Base-by-base conservation (phyloP, 2,329 filamentous ascomycete genomes). In the Aschersonia sp. region DNA sequence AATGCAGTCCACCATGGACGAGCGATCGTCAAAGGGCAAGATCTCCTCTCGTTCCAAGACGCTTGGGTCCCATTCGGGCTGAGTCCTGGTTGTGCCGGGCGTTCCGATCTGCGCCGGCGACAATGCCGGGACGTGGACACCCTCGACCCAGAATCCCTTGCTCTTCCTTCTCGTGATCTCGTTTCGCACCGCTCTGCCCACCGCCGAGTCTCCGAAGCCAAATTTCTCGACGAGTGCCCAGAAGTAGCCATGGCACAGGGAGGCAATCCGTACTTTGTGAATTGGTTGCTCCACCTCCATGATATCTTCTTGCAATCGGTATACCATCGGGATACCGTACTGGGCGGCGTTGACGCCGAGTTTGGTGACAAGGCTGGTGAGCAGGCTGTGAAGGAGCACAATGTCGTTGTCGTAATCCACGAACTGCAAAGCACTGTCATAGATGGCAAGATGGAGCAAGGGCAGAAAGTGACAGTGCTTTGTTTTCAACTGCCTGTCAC, bases 161-260 rank as follows among this genome's bases (percentile, higher is more conserved):
- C 73, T 80, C 58, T 81, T 82, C 40, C 91, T 77, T 46, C 85
- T 76, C 9, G 76, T 71, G 50, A 96, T 84, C 61, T 95, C 89
- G 49, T 78, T 80, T 48, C 83, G 76, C 35, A 96, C 80, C 5
- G 80, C 79, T 47, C 75, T 74, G 5, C 87, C 89, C 20, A 85
- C 73, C 0, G 73, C 70, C 0, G 84, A 81, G 5, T 72, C 72
- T 47, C 89, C 83, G 51, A 94, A 82, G 44, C 85, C 77, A 52
- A 95, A 89, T 48, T 78, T 82, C 50, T 89, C 82, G 4, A 77
- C 80, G 51, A 96, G 61, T 1, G 79, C 77, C 83, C 85, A 91
- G 50, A 96, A 80, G 63, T 96, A 96, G 6, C 88, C 89, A 58
- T 94, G 86, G 46, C 91, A 86, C 49, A 97, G 69, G 59, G 85